Base-by-base conservation (phyloP, 176 grass and related monocot genomes). In the Carex scoparia region DNA sequence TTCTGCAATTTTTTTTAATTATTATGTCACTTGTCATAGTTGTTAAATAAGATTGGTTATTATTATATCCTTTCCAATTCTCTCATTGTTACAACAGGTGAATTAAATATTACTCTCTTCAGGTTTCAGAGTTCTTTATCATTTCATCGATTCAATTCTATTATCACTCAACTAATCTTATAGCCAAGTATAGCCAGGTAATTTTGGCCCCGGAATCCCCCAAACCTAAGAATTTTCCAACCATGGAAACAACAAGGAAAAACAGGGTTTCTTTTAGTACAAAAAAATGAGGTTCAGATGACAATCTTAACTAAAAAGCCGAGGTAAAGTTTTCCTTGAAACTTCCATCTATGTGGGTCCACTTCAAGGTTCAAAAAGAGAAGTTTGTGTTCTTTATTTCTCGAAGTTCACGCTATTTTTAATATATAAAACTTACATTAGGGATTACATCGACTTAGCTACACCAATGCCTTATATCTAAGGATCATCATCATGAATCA, bases 401-500 rank as follows among this genome's bases (percentile, higher is more conserved):
- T 57, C 51, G 3, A 77, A 11, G 23, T 33, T n/a, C 68, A 46
- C 38, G 10, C 68, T 71, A 40, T 71, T 71, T 77, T 78, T 32
- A 57, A 56, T 78, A 57, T 15, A 27, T 32, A 54, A 28, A 33
- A 15, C 30, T 78, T 76, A 78, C 51, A 78, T 3, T 32, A 33
- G 51, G n/a, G 28, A 32, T 78, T 56, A 16, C 73, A 33, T 31
- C 19, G 11, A 33, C 5, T 23, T 57, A 33, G 27, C 73, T 78
- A 57, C 51, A 57, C 73, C 27, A 13, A 55, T 55, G 46, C 73
- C 73, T 46, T 78, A 6, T 44, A 44, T 44, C 30, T 79, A 81
- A 38, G 79, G 79, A 81, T 81, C 81, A 55, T 83, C 81, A 37
- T 83, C 81, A 54, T 66, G 61, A 27, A 83, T 48, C 5, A 83